Evolutionary conservation across 2,329 filamentous ascomycete genomes (phyloP), one percentile per base, ranked within the genome.

Genomic region (Ascochyta lentis): DNA sequence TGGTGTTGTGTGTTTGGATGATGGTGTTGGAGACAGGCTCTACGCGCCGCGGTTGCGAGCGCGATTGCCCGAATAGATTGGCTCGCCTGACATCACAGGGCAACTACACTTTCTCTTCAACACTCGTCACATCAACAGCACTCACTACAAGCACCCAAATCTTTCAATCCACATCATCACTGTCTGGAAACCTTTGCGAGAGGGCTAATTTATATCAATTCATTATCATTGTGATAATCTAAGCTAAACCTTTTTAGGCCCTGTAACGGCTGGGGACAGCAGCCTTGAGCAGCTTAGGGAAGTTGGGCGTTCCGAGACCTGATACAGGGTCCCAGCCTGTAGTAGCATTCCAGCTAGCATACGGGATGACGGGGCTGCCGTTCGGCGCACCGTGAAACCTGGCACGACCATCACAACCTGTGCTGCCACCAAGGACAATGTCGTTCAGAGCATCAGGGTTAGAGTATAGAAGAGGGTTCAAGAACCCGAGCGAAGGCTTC

Each of bases 391-490:
- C 66, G 35, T 66, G 31, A 51, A 69, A 70, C 12, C 67, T 55
- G 6, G 61, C 66, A 43, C 61, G 49, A 2, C 68, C 74, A 51
- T 71, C 69, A 56, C 78, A 79, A 1, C 78, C 77, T 12, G 56
- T 70, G 24, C 66, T 70, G 7, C 66, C 67, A 24, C 77, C 77
- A 1, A 65, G 57, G 47, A 59, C 71, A 54, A 71, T 76, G 59
- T 86, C 84, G 6, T 76, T 83, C 16, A 86, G 73, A 1, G 74
- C 81, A 45, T 74, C 75, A 13, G 78, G 78, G 19, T 66, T 55
- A 0, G 70, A 71, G 68, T 87, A 86, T 4, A 87, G 66, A 77
- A 81, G 84, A 0, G 84, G 85, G 65, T 87, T 87, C 53, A 87
- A 60, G 76, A 86, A 86, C 0, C 85, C 85, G 43, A 87, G 70